Percentiles rank a stretch among this genome's conserved stretches.
Evolutionary conservation across 805 yeast species (phyloP).

Genomic region (Isabelozyma pseudorhagii): DNA sequence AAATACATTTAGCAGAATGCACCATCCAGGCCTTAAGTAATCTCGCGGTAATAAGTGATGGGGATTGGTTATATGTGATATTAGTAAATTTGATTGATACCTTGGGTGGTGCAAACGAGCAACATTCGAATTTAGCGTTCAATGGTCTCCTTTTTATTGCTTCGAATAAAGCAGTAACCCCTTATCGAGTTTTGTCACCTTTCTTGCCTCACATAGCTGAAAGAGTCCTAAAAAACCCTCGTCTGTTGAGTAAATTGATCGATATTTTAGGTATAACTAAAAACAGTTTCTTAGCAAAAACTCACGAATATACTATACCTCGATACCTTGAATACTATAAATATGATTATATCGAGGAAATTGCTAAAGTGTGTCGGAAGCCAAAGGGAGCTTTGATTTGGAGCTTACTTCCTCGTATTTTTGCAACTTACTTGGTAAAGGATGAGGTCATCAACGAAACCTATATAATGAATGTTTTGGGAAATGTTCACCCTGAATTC

Average conservation of each 20-base stretch:
- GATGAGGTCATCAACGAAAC: conserved; percentile 45
- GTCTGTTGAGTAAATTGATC: conserved; percentile 57
- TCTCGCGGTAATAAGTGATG: conserved; percentile 57
- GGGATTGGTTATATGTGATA: conserved; percentile 65
- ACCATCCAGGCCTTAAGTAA: conserved; percentile 61
- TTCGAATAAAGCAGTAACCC: conserved; percentile 50
- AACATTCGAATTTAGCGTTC: conserved; percentile 65
- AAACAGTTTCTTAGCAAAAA: conserved; percentile 61
- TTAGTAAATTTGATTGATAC: conserved; percentile 63
- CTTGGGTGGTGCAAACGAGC: conserved; percentile 62
- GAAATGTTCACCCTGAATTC: conserved; percentile 51
- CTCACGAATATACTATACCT: conserved; percentile 74
- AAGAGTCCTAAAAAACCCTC: conserved; percentile 57
- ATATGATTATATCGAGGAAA: conserved; percentile 57
- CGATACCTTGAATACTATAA: conserved; percentile 65
- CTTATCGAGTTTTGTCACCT: conserved; percentile 80
- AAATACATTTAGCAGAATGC: conserved; percentile 52
- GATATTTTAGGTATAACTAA: conserved; percentile 62
- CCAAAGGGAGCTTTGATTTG: conserved; percentile 47
- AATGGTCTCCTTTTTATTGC: conserved; percentile 63
- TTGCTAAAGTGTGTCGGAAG: conserved; percentile 51
- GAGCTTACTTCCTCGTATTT: conserved; percentile 46
- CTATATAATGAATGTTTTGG: conserved; percentile 51
- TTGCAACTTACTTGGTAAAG: conserved; percentile 57
- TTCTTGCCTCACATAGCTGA: conserved; percentile 71